These are phyloP conservation scores for Chloromonas sp. DNA, from an alignment of 163 green algal species.

Conservation along the genomic window DNA sequence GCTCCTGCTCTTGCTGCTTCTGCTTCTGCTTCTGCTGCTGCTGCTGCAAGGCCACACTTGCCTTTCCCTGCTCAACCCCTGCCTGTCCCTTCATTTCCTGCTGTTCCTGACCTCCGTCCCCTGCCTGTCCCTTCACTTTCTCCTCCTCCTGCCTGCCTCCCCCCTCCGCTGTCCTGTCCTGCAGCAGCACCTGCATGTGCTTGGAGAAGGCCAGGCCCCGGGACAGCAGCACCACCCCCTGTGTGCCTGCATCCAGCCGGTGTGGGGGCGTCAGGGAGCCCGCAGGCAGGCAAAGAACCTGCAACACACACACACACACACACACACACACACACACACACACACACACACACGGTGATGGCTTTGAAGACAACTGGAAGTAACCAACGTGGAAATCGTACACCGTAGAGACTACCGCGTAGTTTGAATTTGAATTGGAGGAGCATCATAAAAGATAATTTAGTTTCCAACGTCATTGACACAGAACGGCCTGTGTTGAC, in stretches of 20 bases:
- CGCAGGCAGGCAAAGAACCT: conserved; percentile 23
- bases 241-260: conserved; percentile 71
- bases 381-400: no score
- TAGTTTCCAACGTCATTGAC: no score
- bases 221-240: conserved; percentile 69
- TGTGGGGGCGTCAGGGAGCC: conserved; percentile 52
- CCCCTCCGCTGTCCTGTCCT: neutral
- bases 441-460: no score
- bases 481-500: no score
- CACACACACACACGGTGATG: no score
- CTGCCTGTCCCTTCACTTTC: no score
- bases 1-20: neutral
- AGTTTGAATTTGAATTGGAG: no score
- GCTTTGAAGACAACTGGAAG: no score
- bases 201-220: conserved; percentile 41
- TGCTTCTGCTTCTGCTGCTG: neutral
- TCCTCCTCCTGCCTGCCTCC: no score
- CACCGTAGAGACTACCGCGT: no score
- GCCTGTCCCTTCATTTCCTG: conserved; percentile 11
- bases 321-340: neutral
- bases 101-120: no score
- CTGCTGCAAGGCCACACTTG: conserved; percentile 1
- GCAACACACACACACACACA: neutral
- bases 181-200: conserved; percentile 1
- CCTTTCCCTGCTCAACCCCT: neutral